phyloP scores from a whole-genome alignment of 768 basidiomycete genomes.

The Albatrellus ellisii region DNA sequence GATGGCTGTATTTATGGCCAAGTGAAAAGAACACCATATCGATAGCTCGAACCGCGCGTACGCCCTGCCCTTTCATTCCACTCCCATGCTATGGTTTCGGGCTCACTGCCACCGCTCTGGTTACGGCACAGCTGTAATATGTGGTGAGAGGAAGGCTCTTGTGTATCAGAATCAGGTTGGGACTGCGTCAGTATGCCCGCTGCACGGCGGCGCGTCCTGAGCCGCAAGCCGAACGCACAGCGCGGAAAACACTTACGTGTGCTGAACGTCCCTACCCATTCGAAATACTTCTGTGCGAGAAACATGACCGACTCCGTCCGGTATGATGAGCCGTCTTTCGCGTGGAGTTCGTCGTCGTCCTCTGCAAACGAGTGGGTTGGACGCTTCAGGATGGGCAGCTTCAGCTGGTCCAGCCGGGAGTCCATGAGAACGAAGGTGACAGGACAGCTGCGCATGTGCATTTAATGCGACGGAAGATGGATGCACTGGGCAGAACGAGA shows the following conservation, averaged over 20 bases:
- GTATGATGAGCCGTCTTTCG: conserved; percentile 1
- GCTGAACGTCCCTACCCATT: conserved; percentile 11
- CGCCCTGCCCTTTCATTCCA: conserved; percentile 5
- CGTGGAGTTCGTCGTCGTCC: neutral
- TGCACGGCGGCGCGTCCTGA: too few species aligned
- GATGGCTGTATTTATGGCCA: neutral
- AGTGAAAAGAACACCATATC: neutral
- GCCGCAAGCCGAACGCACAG: neutral
- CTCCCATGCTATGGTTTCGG: neutral
- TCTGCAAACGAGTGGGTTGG: neutral
- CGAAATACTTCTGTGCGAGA: conserved; percentile 9
- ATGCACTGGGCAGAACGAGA: too few species aligned
- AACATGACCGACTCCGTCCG: conserved; percentile 2
- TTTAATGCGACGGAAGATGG: neutral
- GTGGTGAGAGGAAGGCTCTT: neutral
- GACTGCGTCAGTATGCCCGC: too few species aligned
- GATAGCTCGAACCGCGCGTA: conserved; percentile 3
- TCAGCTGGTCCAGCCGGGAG: conserved; percentile 7
- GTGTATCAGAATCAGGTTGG: neutral
- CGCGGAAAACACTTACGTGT: neutral
- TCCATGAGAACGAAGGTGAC: conserved; percentile 12
- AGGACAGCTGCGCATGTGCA: neutral
- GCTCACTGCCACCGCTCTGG: neutral
- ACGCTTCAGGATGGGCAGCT: conserved; percentile 5
- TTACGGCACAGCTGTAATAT: conserved; percentile 1